Evolutionary conservation across 2,329 filamentous ascomycete species (phyloP), one percentile per base, ranked within the genome.

Genomic region (Aspergillus spinulosporus): DNA sequence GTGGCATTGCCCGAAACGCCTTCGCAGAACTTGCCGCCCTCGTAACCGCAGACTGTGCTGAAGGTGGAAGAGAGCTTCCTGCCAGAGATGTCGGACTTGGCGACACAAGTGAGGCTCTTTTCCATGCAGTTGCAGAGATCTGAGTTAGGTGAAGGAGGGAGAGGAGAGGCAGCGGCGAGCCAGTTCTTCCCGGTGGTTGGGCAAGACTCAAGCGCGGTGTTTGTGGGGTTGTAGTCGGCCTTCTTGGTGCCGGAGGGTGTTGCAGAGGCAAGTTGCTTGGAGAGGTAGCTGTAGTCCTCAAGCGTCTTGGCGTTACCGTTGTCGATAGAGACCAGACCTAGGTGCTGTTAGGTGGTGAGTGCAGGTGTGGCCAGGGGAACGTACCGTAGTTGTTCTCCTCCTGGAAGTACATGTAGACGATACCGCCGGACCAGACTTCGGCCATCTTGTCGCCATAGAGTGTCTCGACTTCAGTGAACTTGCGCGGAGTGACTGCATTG

Each of bases 361-460:
- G 8, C 34, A 15, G 9, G 28, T 5, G 3, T 32, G 14, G 14
- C 56, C 60, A 44, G 43, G 32, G 48, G 34, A 1, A 36, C 80
- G 64, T 76, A 83, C 89, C 93, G 69, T 90, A 97, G 73, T 96
- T 80, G 78, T 97, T 97, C 49, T 75, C 78, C 75, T 96, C 92
- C 79, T 96, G 82, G 79, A 91, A 92, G 81, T 93, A 97, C 90
- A 96, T 95, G 83, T 97, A 97, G 70, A 97, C 91, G 63, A 97
- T 96, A 74, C 92, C 94, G 65, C 94, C 94, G 45, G 90, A 95
- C 85, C 93, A 93, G 67, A 96, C 89, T 4, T 75, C 75, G 14
- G 85, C 88, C 94, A 97, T 97, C 50, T 90, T 73, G 54, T 81
- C 72, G 47, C 87, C 86, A 76, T 90, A 97, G 4, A 97, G 84